Evolutionary conservation across 441 rosid genomes (phyloP), one percentile per base, ranked within the genome.

Genomic region (Populus hybrid): DNA sequence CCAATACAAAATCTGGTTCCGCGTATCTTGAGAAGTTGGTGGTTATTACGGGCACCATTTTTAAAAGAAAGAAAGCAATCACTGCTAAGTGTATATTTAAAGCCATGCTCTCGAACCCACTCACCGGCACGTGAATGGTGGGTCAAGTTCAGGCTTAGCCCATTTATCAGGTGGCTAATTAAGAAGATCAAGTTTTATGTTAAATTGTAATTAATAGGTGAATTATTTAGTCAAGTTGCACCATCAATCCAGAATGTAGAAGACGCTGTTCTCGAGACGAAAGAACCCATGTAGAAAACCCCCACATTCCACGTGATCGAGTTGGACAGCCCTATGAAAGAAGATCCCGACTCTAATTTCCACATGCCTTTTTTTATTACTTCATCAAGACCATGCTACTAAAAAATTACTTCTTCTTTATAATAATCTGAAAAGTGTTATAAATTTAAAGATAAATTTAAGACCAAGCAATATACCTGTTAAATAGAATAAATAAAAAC

Each of bases 301-400:
- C 81, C 85, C 84, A 84, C 86, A 84, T 71, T 72, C 67, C 91
- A 86, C 88, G 76, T 82, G 87, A 79, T 79, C 77, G 64, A 81
- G 69, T 77, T 74, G 85, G 83, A 84, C 88, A 78, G 10, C 89
- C 90, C 84, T 87, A 83, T 83, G 90, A 70, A 65, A 79, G 80
- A 82, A 42, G 83, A 81, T 81, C 84, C 82, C 21, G 36, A 68
- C 53, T 72, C 78, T 79, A 79, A 75, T 16, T 16, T 16, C 7
- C 59, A 50, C 59, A 4, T 50, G 59, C n/a, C n/a, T 14, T 50
- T 50, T 50, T 46, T 50, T 9, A 42, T 10, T 10, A 42, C 50
- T 42, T 42, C 0, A 42, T 42, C 50, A 42, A 42, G 14, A 42
- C 50, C 50, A 42, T 0, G 5, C 50, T 42, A 42, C 12, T 9